Conservation (phyloP, 2,329 filamentous ascomycete species). For the Aureobasidium musti region DNA sequence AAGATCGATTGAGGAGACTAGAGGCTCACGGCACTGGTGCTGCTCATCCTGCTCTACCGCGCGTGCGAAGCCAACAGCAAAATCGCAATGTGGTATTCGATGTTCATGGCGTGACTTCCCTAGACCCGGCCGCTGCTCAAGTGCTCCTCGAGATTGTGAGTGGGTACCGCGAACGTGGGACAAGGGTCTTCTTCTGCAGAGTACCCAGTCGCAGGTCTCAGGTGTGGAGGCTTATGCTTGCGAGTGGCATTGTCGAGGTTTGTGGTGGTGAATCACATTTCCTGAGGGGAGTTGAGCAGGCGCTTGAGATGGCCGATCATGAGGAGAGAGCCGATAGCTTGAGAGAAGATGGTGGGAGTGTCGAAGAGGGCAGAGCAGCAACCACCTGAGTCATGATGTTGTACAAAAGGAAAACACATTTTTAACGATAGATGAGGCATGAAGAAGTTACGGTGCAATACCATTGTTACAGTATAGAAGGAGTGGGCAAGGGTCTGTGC, state of each 20-base stretch:
- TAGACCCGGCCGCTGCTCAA: constrained; percentile 91
- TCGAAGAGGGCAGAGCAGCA: background rate
- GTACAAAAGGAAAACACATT: background rate
- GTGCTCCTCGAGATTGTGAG: constrained; percentile 87
- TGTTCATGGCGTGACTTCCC: constrained; percentile 91
- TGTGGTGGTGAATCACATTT: constrained; percentile 79
- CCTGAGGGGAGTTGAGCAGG: constrained; percentile 79
- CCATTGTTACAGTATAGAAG: background rate
- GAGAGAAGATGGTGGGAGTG: constrained; percentile 10
- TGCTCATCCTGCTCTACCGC: constrained; percentile 84
- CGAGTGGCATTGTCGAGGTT: constrained; percentile 80
- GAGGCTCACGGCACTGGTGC: constrained; percentile 86
- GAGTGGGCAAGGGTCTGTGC: background rate
- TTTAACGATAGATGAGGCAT: background rate
- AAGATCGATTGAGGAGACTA: constrained; percentile 75
- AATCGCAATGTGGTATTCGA: constrained; percentile 96
- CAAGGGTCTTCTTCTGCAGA: constrained; percentile 73
- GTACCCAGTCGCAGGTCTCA: constrained; percentile 52
- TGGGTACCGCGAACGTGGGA: constrained; percentile 73
- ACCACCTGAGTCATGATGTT: background rate
- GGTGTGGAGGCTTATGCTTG: constrained; percentile 72
- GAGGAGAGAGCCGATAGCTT: constrained; percentile 45
- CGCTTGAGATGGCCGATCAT: constrained; percentile 79
- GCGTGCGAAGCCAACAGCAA: constrained; percentile 72
- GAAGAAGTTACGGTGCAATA: background rate